Evolutionary conservation across 176 grass and related monocot genomes (phyloP).

Genomic region (Zoysia japonica): DNA sequence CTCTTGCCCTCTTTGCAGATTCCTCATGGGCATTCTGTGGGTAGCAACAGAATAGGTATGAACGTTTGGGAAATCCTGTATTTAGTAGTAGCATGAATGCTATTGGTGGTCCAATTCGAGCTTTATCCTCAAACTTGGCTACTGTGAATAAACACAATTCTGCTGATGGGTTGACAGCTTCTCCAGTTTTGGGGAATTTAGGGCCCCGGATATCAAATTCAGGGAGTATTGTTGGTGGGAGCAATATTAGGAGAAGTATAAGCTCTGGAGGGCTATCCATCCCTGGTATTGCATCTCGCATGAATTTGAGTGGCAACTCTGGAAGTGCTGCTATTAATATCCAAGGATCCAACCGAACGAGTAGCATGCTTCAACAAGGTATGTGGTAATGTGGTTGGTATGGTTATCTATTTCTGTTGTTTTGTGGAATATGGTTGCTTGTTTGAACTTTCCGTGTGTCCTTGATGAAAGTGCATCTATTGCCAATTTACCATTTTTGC

Average conservation of each 20-base stretch:
- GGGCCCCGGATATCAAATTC: constrained; percentile 65
- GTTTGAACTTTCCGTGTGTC: constrained; percentile 1
- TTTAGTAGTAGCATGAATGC: constrained; percentile 72
- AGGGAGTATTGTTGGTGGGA: constrained; percentile 62
- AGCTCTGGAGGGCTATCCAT: constrained; percentile 71
- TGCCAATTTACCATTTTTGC: constrained; percentile 14
- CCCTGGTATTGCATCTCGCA: constrained; percentile 63
- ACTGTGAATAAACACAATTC: constrained; percentile 70
- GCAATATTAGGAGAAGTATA: constrained; percentile 81
- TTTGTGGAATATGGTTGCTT: neutral
- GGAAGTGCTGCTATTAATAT: constrained; percentile 65
- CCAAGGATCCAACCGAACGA: constrained; percentile 70
- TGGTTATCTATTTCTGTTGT: constrained; percentile 11
- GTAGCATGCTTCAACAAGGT: constrained; percentile 83
- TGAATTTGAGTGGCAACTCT: constrained; percentile 77
- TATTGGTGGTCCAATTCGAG: constrained; percentile 72
- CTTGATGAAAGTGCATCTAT: constrained; percentile 16
- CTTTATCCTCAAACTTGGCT: constrained; percentile 68
- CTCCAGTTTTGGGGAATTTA: constrained; percentile 77
- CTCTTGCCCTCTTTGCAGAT: constrained; percentile 53
- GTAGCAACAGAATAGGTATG: constrained; percentile 74
- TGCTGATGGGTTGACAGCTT: constrained; percentile 67
- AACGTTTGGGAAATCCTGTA: constrained; percentile 69
- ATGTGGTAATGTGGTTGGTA: constrained; percentile 2
- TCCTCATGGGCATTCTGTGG: constrained; percentile 75